Evolutionary conservation across 495 filamentous ascomycete genomes (phyloP), one percentile per base, ranked within the genome.

Genomic region (Hypoxylon cercidicola): DNA sequence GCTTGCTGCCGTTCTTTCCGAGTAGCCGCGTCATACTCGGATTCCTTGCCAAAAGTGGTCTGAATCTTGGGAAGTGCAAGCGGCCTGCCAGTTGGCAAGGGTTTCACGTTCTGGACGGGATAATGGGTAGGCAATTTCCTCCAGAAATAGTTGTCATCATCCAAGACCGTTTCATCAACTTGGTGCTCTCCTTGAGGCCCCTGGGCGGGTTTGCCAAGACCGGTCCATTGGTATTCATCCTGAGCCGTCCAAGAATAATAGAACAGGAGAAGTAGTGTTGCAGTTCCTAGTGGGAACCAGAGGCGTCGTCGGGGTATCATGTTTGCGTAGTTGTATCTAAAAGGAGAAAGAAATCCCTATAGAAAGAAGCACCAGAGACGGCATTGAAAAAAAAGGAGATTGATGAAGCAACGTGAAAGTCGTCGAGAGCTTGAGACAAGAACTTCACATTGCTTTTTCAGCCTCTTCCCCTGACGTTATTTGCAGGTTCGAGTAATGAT

Each of bases 51-150:
- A 25, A 79, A 79, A 0, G 41, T 72, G 35, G 82, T 79, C 74
- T 98, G 94, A 43, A 98, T 86, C 69, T 82, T 87, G 2, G 91
- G 91, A 13, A 96, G 84, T 0, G 74, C 34, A 45, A 82, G 85
- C 0, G 89, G 79, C 13, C 76, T 73, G 4, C 84, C 87, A 7
- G 85, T 88, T 1, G 93, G 94, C 13, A 96, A 78, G 44, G 78
- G 80, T 60, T 90, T 90, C 55, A 93, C 74, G 37, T 87, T 81
- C 53, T 79, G 79, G 7, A 85, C 77, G 6, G 88, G 83, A 19
- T 93, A 75, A 2, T 89, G 88, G 44, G 82, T 78, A 15, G 77
- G 68, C 9, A 80, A 70, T 50, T 79, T 78, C 15, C 68, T 69
- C 75, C 83, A 83, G 73, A 70, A 63, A 55, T 61, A 66, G 25